Evolutionary conservation across 2,329 filamentous ascomycete genomes (phyloP).

Genomic region (Xylariales sp.): DNA sequence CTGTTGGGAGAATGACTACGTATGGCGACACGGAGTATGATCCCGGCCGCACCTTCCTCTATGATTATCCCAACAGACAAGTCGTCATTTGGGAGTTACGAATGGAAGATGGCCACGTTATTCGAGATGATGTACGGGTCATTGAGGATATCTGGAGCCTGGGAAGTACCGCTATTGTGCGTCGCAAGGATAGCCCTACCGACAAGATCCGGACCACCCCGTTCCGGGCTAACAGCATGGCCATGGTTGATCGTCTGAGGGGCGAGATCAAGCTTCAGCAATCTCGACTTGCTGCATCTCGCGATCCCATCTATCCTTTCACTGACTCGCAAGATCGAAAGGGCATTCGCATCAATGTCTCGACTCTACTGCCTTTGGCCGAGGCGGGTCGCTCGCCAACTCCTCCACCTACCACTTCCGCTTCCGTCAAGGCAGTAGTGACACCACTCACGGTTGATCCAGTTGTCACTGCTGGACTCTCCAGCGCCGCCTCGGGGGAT

Average conservation of each 20-base stretch:
- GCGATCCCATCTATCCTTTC: not conserved
- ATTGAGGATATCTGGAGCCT: not conserved
- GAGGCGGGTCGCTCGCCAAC: too few relatives aligned
- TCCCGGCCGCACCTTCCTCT: not conserved
- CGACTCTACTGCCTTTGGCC: not conserved
- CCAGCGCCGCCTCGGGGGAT: too few relatives aligned
- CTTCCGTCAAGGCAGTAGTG: too few relatives aligned
- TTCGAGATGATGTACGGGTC: conserved; percentile 1
- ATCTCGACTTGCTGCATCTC: not conserved
- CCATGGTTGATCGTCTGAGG: not conserved
- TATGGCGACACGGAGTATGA: not conserved
- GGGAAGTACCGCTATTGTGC: not conserved
- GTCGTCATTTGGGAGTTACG: conserved; percentile 1
- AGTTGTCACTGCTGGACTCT: too few relatives aligned
- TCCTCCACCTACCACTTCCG: too few relatives aligned
- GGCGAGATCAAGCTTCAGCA: not conserved
- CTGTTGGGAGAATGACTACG: not conserved
- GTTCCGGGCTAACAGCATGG: not conserved
- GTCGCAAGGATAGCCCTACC: not conserved
- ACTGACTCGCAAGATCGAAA: not conserved
- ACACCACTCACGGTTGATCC: too few relatives aligned
- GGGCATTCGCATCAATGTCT: not conserved
- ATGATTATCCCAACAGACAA: not conserved
- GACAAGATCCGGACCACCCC: not conserved
- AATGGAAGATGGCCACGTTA: not conserved